Base-by-base conservation (phyloP, 371 early-diverging fungal genomes). In the Batrachochytrium dendrobatidis region DNA sequence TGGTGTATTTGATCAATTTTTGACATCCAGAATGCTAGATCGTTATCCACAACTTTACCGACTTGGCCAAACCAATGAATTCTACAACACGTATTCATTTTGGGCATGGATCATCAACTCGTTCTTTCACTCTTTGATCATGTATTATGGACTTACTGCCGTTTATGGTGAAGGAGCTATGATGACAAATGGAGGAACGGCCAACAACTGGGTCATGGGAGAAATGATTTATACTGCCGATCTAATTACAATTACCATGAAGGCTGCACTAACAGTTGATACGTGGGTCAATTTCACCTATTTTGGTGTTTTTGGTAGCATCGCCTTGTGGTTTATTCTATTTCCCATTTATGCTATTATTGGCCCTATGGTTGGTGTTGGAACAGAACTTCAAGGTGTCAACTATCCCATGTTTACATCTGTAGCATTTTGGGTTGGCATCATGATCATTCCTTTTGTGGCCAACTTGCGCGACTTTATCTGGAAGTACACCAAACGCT, bases 1-100 rank as follows among this genome's bases (percentile, higher is more conserved):
- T 18, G 92, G 91, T 28, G 79, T 86, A 52, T 87, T 90, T 64
- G 92, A 92, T 68, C 95, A 95, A 70, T 91, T 86, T 66, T 85
- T 93, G 24, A 84, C 83, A 30, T 91, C 95, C 15, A 81, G 95
- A 59, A 89, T 92, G 84, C 74, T 97, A 35, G 95, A 94, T 65
- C 84, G 90, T 30, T 97, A 97, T 60, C 95, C 98, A 5, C 94
- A 95, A 74, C 84, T 97, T 85, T 97, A 97, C 72, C 88, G 86
- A 79, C 81, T 91, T 54, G 95, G 96, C 17, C 94, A 94, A 68
- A 81, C 74, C 54, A 82, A 84, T 45, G 90, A 88, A 58, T 94
- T 96, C 55, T 95, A 94, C 77, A 95, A 95, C 70, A 87, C 88
- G 64, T 73, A 79, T 57, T 83, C 85, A 29, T 98, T 98, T 74